These are phyloP conservation scores for Eimeria acervulina DNA, from an alignment of 169 alveolate species.

Conservation along the genomic window DNA sequence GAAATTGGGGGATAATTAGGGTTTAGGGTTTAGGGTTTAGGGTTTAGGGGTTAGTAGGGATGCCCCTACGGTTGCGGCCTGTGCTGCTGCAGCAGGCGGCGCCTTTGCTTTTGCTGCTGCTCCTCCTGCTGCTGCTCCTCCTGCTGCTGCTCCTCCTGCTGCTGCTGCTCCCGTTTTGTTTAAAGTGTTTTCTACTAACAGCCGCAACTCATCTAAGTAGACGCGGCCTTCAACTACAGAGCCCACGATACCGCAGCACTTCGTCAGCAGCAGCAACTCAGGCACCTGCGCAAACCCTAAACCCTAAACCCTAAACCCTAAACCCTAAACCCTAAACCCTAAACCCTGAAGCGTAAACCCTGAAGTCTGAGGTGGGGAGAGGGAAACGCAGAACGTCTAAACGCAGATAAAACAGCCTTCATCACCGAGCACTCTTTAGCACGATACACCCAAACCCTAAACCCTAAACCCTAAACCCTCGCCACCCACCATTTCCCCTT, in stretches of 20 bases:
- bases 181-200: slow-evolving; percentile 54
- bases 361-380: background rate
- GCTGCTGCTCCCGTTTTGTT: background rate
- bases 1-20: slow-evolving; percentile 52
- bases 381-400: background rate
- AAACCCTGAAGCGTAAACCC: background rate
- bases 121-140: background rate
- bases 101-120: too few species aligned
- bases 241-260: slow-evolving; percentile 74
- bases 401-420: too few species aligned
- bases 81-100: too few species aligned
- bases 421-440: too few species aligned
- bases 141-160: background rate
- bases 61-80: background rate
- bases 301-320: slow-evolving; percentile 6
- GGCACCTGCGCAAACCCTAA: slow-evolving; percentile 60
- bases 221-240: slow-evolving; percentile 15
- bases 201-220: slow-evolving; percentile 49
- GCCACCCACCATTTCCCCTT: slow-evolving; percentile 39
- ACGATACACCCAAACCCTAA: background rate
- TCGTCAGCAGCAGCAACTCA: slow-evolving; percentile 65
- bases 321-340: background rate
- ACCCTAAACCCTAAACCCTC: background rate
- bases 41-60: background rate
- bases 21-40: slow-evolving; percentile 9